phyloP scores from a whole-genome alignment of 768 basidiomycete species.

The Pleurotus platypus region DNA sequence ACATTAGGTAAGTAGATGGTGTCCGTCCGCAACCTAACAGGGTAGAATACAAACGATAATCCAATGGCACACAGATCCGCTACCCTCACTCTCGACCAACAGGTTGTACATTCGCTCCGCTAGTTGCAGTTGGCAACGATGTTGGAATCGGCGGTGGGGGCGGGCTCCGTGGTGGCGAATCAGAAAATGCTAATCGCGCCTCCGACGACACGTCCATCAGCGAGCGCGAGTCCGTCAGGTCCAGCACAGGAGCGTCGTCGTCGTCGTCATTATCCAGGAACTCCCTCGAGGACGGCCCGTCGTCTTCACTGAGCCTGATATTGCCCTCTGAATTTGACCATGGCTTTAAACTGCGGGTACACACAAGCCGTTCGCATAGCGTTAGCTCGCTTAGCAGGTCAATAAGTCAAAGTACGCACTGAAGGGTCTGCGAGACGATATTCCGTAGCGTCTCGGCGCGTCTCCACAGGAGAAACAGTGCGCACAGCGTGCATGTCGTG shows the following conservation, averaged over 20 bases:
- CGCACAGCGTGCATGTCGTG: constrained; percentile 54
- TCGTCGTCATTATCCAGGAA: constrained; percentile 62
- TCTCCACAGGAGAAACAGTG: constrained; percentile 62
- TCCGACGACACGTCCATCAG: neutral
- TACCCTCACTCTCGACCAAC: too few relatives aligned
- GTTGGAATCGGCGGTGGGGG: too few relatives aligned
- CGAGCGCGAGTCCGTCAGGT: neutral
- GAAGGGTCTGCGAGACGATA: constrained; percentile 51
- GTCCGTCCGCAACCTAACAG: too few relatives aligned
- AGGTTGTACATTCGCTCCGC: too few relatives aligned
- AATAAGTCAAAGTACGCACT: constrained; percentile 28
- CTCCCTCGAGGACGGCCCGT: constrained; percentile 66
- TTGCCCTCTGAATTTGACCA: constrained; percentile 50
- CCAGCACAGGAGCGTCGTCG: constrained; percentile 27
- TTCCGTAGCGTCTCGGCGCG: constrained; percentile 50
- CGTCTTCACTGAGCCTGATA: constrained; percentile 68
- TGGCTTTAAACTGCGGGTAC: constrained; percentile 46
- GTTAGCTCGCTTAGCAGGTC: neutral
- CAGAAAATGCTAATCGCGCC: neutral
- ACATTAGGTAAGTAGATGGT: too few relatives aligned
- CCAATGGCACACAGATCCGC: too few relatives aligned
- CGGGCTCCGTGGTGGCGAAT: neutral
- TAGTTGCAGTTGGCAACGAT: too few relatives aligned
- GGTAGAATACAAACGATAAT: too few relatives aligned
- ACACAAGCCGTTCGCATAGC: neutral